Evolutionary conservation across 2,329 filamentous ascomycete genomes (phyloP), one percentile per base, ranked within the genome.

Genomic region (Pseudomassariella vexata): DNA sequence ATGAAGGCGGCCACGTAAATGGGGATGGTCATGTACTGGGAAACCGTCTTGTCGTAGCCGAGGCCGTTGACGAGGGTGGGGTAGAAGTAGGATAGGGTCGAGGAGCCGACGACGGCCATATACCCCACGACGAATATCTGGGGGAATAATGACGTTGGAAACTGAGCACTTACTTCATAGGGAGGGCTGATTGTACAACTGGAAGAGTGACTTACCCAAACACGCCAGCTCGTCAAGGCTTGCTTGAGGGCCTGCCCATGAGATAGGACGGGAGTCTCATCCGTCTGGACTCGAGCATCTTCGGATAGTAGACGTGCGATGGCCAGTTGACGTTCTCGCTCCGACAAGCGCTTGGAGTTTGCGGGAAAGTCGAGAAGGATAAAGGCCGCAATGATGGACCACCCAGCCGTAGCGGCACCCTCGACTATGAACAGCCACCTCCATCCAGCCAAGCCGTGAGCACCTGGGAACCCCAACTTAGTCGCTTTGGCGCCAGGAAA

Each of bases 321-420:
- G 0, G 85, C 79, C 4, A 81, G 68, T 9, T 63, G 62, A 16
- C 76, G 71, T 41, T 86, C 79, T 10, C 65, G 60, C 2, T 67
- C 63, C 0, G 67, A 67, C 48, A 86, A 82, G 1, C 49, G 70
- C 7, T 37, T 44, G 11, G 78, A 77, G 34, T 76, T 67, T 35
- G 79, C 76, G 0, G 82, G 82, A 48, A 82, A 85, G 46, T 86
- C 80, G 41, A 80, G 70, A 2, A 85, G 76, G 50, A 77, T 65
- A 66, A 74, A 83, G 53, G 73, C 78, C 2, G 69, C 72, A 2
- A 63, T 52, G 4, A 78, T 45, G 3, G 76, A 79, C 33, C 37
- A 42, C 1, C 85, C 9, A 6, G 82, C 66, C 0, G 82, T 85
- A 0, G 71, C 70, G 6, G 84, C 62, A 5, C 82, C 82, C 55